Percentiles rank a stretch among this genome's conserved stretches.
Conservation (phyloP, 306 rosid genomes). For the Citrullus colocynthis region DNA sequence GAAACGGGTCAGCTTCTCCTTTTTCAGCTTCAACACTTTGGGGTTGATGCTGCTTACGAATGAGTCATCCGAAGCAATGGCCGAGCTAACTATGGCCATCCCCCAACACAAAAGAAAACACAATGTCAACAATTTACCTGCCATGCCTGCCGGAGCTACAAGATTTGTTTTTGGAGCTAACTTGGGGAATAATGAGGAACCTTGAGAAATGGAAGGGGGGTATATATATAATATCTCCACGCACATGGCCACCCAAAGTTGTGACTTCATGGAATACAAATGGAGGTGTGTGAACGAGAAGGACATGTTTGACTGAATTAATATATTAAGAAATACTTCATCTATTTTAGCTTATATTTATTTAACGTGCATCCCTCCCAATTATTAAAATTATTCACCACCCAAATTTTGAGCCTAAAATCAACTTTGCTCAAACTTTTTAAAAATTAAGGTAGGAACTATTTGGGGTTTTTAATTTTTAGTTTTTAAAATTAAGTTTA, state of each 20-base stretch:
- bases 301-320: neutral
- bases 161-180: neutral
- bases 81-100: neutral
- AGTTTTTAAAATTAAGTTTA: too few relatives aligned
- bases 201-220: neutral
- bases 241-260: too few relatives aligned
- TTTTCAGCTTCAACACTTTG: constrained; percentile 17
- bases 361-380: too few relatives aligned
- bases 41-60: constrained; percentile 22
- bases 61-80: neutral
- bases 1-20: constrained; percentile 45
- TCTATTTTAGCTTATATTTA: too few relatives aligned
- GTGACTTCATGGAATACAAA: neutral
- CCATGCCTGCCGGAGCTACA: neutral
- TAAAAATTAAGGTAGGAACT: too few relatives aligned
- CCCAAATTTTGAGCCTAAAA: too few relatives aligned
- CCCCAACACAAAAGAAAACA: neutral
- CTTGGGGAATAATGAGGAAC: neutral
- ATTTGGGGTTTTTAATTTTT: too few relatives aligned
- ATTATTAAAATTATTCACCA: too few relatives aligned
- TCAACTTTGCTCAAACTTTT: too few relatives aligned
- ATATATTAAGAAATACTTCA: too few relatives aligned
- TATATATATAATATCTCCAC: neutral
- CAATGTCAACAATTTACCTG: neutral
- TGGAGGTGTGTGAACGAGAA: neutral